phyloP scores from a whole-genome alignment of 495 filamentous ascomycete species.

The Hypoxylon intermedium region DNA sequence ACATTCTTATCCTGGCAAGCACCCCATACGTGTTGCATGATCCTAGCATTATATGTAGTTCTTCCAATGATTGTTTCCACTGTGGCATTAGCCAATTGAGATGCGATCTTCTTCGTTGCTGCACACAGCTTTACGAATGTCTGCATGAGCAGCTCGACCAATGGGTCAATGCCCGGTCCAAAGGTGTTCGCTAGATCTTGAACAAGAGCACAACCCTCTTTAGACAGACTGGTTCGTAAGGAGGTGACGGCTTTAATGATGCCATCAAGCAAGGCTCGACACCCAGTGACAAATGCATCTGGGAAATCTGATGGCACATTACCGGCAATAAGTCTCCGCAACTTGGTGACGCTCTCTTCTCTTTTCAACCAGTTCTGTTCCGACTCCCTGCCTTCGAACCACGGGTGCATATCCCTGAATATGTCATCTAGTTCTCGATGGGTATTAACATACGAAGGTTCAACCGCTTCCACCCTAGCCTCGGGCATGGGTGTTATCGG shows the following conservation, averaged over 20 bases:
- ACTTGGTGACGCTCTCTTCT: conserved; percentile 76
- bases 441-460: conserved; percentile 81
- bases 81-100: conserved; percentile 76
- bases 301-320: conserved; percentile 83
- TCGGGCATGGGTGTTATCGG: conserved; percentile 62
- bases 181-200: conserved; percentile 82
- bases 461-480: conserved; percentile 69
- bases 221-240: conserved; percentile 86
- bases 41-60: conserved; percentile 76
- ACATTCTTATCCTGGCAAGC: conserved; percentile 93
- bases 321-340: conserved; percentile 79
- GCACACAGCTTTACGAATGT: conserved; percentile 87
- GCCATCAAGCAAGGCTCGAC: conserved; percentile 81
- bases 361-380: conserved; percentile 89
- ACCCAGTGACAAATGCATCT: conserved; percentile 67
- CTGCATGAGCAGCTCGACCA: conserved; percentile 90
- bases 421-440: conserved; percentile 83
- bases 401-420: conserved; percentile 75
- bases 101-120: conserved; percentile 87
- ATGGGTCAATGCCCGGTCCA: conserved; percentile 80
- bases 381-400: conserved; percentile 88
- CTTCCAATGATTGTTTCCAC: conserved; percentile 77
- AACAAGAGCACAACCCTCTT: conserved; percentile 80
- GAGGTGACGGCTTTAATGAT: conserved; percentile 89
- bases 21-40: conserved; percentile 81